Percentiles rank a stretch among this genome's conserved stretches.
phyloP scores from a whole-genome alignment of 2,329 filamentous ascomycete genomes.

The Colletotrichum camelliae region DNA sequence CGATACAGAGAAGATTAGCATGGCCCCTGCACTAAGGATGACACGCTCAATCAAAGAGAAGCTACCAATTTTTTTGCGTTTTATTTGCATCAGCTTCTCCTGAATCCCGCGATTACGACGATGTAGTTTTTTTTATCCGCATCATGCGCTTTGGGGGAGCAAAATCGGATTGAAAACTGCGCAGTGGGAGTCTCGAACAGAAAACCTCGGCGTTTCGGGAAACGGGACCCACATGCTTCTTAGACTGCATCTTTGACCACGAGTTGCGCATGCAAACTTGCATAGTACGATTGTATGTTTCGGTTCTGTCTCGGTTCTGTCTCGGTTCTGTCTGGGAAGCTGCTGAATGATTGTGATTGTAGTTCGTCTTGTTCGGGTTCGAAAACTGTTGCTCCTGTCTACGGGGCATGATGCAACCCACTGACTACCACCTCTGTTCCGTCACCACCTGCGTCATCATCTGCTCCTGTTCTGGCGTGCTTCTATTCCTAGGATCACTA shows the following conservation, averaged over 20 bases:
- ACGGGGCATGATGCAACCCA: too few species aligned
- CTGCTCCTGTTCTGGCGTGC: too few species aligned
- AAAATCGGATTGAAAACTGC: not conserved
- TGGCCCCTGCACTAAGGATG: constrained; percentile 92
- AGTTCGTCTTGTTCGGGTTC: too few species aligned
- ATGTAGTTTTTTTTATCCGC: not conserved
- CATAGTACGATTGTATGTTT: too few species aligned
- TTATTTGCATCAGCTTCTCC: not conserved
- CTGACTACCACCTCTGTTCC: too few species aligned
- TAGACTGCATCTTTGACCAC: not conserved
- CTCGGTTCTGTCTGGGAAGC: too few species aligned
- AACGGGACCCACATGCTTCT: not conserved
- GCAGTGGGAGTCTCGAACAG: not conserved
- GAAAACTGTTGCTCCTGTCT: too few species aligned
- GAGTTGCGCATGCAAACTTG: not conserved
- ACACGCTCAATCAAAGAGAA: constrained; percentile 87
- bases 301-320: too few species aligned
- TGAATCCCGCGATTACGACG: not conserved
- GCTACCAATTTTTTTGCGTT: constrained; percentile 43
- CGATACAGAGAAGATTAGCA: constrained; percentile 57
- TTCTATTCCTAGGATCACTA: too few species aligned
- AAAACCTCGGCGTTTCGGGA: not conserved
- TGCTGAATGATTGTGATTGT: too few species aligned
- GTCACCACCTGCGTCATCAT: too few species aligned
- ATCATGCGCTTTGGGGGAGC: not conserved